Base-by-base conservation (phyloP, 208 protist species). In the Acanthamoeba sp. region DNA sequence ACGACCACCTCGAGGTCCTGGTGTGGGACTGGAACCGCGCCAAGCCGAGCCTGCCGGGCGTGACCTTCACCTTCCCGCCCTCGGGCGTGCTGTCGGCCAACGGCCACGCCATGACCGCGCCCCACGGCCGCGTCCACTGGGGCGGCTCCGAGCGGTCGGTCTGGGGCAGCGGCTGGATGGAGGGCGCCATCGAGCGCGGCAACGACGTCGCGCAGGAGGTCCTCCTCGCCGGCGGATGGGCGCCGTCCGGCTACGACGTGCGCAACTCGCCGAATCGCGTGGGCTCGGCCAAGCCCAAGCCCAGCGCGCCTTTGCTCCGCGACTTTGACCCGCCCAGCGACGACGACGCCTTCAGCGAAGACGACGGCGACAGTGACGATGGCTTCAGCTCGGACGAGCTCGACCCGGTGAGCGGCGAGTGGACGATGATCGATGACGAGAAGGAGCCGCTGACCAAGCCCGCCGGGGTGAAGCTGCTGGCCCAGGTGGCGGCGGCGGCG, bases 61-160 rank as follows among this genome's bases (percentile, higher is more conserved):
- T 87, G 12, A 87, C 78, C 45, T 87, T 87, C 78, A 59, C 48
- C 45, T 87, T 52, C 48, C 78, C 78, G n/a, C n/a, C n/a, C n/a
- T n/a, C n/a, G 27, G 71, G 71, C 38, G 71, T 80, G 34, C 36
- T 36, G 4, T 80, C 71, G n/a, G n/a, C n/a, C n/a, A 24, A 50
- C 36, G 78, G 78, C 48, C 27, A 59, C 6, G 5, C 0, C 40
- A 38, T 87, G 27, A 87, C 40, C 45, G 12, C 4, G 48, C 78
- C 78, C 48, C 42, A 87, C 78, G 78, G 78, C 48, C 29, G 22
- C 78, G 22, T 87, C 48, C 78, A 87, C 48, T 87, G 78, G 78
- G 78, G 45, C 78, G 78, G 78, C 5, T 87, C 78, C 24, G 78
- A 87, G 48, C 78, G 78, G 0, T 87, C 78, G 45, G 78, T 87